Evolutionary conservation across 805 yeast species (phyloP), one percentile per base, ranked within the genome.

Genomic region (Brettanomyces bruxellensis): DNA sequence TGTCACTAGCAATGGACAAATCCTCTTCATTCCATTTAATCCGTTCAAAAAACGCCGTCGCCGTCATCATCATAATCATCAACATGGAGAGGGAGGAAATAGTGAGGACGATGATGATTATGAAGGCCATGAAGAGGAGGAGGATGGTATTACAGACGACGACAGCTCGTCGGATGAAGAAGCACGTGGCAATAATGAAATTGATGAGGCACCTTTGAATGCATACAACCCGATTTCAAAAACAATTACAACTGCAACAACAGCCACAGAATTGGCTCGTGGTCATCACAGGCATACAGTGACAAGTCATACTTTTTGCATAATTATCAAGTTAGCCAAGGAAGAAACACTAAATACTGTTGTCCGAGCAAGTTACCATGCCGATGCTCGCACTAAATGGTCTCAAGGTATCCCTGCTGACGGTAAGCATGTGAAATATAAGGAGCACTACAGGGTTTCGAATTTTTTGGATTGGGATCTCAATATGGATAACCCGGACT

Each of bases 221-320:
- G 22, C 28, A 22, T 22, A 30, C 30, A 22, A 34, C n/a, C 38
- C 37, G 9, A 12, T 34, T 34, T 42, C 30, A 28, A 8, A 25
- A 18, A 24, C 41, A 7, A 7, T 24, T n/a, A 23, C 34, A 11
- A 22, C 45, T 25, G 3, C 38, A 7, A 36, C 45, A 5, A 25
- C 40, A 8, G 34, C 24, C 13, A 22, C 40, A 23, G 40, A 43
- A 24, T 5, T 18, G 5, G 32, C 22, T 9, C 32, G 34, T n/a
- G 30, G 24, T 12, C 39, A 35, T 34, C 30, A 38, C 37, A 60
- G 51, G 32, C 64, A 59, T 45, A 58, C 52, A 34, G 61, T 57
- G 3, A 53, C 67, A 2, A 59, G 75, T 24, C 81, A 76, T 57
- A 73, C 78, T 1, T 75, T 77, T 59, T 79, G 73, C 0, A 69